These are phyloP conservation scores for Kodamaea sp. DNA, from an alignment of 1,139 yeast species.

Conservation along the genomic window DNA sequence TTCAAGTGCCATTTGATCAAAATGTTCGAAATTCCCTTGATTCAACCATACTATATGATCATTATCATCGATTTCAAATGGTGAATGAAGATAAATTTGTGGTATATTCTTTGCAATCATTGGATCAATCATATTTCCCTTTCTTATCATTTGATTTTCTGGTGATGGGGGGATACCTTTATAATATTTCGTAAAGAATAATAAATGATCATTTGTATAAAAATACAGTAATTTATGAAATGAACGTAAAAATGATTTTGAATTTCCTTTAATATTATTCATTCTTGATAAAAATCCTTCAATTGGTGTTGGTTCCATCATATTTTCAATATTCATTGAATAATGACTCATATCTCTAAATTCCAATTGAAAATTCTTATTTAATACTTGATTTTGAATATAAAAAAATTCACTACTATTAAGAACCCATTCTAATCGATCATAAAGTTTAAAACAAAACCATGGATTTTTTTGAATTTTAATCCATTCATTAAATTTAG, in stretches of 20 bases:
- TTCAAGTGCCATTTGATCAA: conserved; percentile 54
- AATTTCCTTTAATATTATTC: conserved; percentile 49
- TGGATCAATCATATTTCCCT: conserved; percentile 7
- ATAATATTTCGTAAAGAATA: conserved; percentile 55
- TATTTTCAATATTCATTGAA: conserved; percentile 9
- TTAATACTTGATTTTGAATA: conserved; percentile 28
- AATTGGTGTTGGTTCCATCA: conserved; percentile 58
- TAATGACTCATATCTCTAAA: conserved; percentile 36
- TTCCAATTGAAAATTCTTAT: conserved; percentile 42
- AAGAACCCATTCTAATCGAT: conserved; percentile 71
- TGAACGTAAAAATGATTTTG: conserved; percentile 37
- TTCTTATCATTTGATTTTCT: conserved; percentile 23
- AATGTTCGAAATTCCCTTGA: conserved; percentile 38
- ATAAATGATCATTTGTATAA: conserved; percentile 55
- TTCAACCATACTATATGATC: conserved; percentile 63
- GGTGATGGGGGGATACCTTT: conserved; percentile 63
- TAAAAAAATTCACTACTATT: conserved; percentile 48
- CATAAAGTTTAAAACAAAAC: conserved; percentile 65
- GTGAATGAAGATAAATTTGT: conserved; percentile 42
- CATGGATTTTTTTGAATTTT: conserved; percentile 30
- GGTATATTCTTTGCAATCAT: conserved; percentile 22
- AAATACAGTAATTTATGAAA: conserved; percentile 59
- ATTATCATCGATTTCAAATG: conserved; percentile 44
- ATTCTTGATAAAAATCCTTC: conserved; percentile 74
- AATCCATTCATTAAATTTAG: conserved; percentile 17